Base-by-base conservation (phyloP, 371 early-diverging fungal species). In the Mucor plumbeus region DNA sequence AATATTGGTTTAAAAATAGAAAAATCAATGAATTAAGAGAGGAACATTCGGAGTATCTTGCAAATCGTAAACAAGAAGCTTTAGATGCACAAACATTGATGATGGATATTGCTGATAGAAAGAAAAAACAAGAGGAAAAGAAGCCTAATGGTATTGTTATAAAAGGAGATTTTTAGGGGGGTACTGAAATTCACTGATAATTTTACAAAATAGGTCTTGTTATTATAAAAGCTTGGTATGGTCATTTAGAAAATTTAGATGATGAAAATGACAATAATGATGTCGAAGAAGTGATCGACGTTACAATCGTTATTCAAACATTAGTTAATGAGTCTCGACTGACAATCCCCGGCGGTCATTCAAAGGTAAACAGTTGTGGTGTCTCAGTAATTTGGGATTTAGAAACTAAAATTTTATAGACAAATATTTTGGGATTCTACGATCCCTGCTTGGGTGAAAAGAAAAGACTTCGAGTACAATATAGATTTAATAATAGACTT, bases 371-470 rank as follows among this genome's bases (percentile, higher is more conserved):
- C 48, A 35, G 26, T 35, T 47, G n/a, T n/a, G 50, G 53, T 53
- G 13, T 53, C 53, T 53, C 10, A 53, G 31, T 53, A 53, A 53
- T 53, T 53, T 26, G 1, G 21, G 26, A 31, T 19, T 19, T 8
- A 5, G 19, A 5, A 5, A 47, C 47, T 47, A 47, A 47, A 19
- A 43, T 7, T 47, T 38, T 9, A 47, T 78, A 92, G 92, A 81
- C 90, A 43, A 91, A 91, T 68, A 84, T 97, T 61, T 83, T 95
- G 59, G 99, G 99, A 3, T 97, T 98, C 77, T 97, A 94, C 72
- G 97, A 98, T 82, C 99, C 99, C 36, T 94, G 95, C 70, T 87
- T 95, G 47, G 97, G 97, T 26, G 92, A 92, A 67, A 74, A 78
- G 36, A 98, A 98, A 76, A 81, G 87, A 60, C 84, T 97, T 60